Evolutionary conservation across 768 basidiomycete genomes (phyloP).

Genomic region (Mycena latifolia): DNA sequence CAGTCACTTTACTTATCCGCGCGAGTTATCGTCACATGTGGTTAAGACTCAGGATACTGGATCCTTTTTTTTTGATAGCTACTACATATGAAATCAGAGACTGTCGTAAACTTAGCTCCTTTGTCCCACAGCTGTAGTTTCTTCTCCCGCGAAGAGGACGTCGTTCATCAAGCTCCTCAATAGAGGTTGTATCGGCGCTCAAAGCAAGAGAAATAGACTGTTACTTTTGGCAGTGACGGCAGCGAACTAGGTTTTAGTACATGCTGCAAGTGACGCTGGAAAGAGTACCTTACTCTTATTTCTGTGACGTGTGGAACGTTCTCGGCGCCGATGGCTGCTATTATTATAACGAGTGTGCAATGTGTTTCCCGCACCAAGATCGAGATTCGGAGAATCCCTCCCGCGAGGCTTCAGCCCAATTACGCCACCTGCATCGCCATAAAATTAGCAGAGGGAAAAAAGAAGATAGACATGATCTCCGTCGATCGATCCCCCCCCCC

Average conservation of each 20-base stretch:
- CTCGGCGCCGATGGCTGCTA: constrained; percentile 25
- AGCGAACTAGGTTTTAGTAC: neutral
- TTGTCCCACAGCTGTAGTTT: constrained; percentile 23
- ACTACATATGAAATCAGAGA: constrained; percentile 22
- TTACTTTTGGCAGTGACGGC: neutral
- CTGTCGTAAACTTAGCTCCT: constrained; percentile 12
- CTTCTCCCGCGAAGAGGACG: constrained; percentile 24
- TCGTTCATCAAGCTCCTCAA: neutral
- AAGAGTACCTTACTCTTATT: too few species aligned
- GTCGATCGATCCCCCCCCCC: too few species aligned
- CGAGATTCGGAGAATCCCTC: constrained; percentile 24
- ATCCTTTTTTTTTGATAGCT: constrained; percentile 17
- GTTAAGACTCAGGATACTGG: too few species aligned
- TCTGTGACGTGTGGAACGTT: constrained; percentile 23
- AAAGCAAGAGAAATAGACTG: too few species aligned
- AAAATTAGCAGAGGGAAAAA: constrained; percentile 19
- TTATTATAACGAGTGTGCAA: constrained; percentile 29
- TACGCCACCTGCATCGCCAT: constrained; percentile 1
- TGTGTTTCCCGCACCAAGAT: constrained; percentile 22
- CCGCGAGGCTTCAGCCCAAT: constrained; percentile 31
- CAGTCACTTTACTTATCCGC: constrained; percentile 12
- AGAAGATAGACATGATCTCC: neutral
- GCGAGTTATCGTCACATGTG: constrained; percentile 21
- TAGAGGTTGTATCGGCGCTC: neutral
- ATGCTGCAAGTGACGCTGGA: too few species aligned